Evolutionary conservation across 2,329 filamentous ascomycete species (phyloP).

Genomic region (Ampelomyces quisqualis): DNA sequence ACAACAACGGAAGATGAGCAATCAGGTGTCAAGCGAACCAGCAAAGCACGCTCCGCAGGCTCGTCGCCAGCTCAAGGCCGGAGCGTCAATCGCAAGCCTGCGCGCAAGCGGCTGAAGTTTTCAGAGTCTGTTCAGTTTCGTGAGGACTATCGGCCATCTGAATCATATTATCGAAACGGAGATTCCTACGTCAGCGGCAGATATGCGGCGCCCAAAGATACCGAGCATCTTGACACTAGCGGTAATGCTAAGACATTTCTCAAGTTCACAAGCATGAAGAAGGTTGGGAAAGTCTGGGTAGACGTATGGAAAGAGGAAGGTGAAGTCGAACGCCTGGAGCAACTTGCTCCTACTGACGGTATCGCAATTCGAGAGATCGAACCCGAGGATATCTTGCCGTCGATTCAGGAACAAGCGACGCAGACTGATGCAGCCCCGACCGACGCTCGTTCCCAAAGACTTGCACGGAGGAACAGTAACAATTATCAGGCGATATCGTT

Average conservation of each 20-base stretch:
- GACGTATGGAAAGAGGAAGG: conserved; percentile 21
- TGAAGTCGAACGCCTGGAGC: conserved; percentile 7
- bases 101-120: conserved; percentile 25
- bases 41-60: neutral
- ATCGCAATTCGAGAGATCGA: neutral
- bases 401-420: neutral
- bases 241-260: conserved; percentile 19
- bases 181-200: conserved; percentile 28
- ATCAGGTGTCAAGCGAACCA: too few relatives aligned
- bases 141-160: conserved; percentile 17
- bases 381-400: neutral
- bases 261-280: conserved; percentile 30
- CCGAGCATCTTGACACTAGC: conserved; percentile 33
- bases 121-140: conserved; percentile 20
- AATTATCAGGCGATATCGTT: conserved; percentile 1
- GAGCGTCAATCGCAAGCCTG: neutral
- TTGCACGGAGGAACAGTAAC: conserved; percentile 9
- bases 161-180: conserved; percentile 16
- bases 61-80: neutral
- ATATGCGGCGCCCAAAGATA: conserved; percentile 26
- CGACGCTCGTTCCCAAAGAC: conserved; percentile 9
- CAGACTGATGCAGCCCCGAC: neutral
- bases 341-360: neutral
- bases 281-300: conserved; percentile 23
- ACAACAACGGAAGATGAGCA: too few relatives aligned